These are phyloP conservation scores for Hypoxylon perforatum DNA, from an alignment of 495 filamentous ascomycete genomes.

Conservation along the genomic window DNA sequence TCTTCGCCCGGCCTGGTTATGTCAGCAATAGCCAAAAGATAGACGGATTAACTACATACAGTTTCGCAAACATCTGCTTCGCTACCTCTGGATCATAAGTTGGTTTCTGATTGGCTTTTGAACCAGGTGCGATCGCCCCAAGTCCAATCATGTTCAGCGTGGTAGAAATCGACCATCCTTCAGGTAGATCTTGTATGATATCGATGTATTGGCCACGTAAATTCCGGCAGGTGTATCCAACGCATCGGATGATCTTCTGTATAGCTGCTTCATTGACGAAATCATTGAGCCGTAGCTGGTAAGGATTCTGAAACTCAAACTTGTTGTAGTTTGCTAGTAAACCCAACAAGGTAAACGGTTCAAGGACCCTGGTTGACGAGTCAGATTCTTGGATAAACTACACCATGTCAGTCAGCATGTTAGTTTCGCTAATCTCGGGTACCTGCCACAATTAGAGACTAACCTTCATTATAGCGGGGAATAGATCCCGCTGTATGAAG, in stretches of 20 bases:
- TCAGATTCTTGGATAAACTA: conserved; percentile 90
- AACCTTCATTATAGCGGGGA: conserved; percentile 95
- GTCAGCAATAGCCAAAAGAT: conserved; percentile 38
- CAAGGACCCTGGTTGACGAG: conserved; percentile 66
- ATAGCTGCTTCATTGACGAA: conserved; percentile 95
- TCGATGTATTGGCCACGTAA: conserved; percentile 81
- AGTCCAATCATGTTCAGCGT: conserved; percentile 89
- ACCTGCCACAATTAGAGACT: conserved; percentile 17
- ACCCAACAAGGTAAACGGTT: conserved; percentile 85
- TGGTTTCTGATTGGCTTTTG: conserved; percentile 69
- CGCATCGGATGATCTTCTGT: conserved; percentile 78
- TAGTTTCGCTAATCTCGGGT: neutral
- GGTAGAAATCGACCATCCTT: conserved; percentile 85
- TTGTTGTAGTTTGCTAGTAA: conserved; percentile 99
- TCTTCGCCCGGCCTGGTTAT: conserved; percentile 75
- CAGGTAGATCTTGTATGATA: conserved; percentile 91
- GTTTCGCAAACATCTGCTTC: conserved; percentile 77
- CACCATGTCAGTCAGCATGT: conserved; percentile 19
- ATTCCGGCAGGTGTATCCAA: conserved; percentile 73
- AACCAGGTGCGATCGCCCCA: conserved; percentile 75
- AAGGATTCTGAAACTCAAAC: conserved; percentile 98
- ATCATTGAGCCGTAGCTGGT: conserved; percentile 92
- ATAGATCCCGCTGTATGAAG: conserved; percentile 93
- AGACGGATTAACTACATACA: conserved; percentile 50
- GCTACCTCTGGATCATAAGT: conserved; percentile 73